Evolutionary conservation across 176 grass and related monocot species (phyloP).

Genomic region (Oryza rufipogon): DNA sequence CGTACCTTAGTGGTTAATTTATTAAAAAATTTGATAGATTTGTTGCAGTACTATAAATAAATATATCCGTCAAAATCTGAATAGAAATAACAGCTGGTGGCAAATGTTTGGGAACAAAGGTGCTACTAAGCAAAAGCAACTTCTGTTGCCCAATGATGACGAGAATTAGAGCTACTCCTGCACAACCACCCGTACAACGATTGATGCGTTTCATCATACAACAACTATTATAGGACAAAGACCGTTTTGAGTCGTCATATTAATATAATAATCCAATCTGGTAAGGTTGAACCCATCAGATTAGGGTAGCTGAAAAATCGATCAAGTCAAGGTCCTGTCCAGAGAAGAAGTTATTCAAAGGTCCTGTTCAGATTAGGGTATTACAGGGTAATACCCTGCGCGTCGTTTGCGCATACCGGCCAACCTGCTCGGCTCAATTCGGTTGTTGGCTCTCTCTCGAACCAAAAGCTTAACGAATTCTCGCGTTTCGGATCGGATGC

Average conservation of each 20-base stretch:
- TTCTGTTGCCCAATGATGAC: neutral
- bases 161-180: neutral
- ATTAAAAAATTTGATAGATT: no score
- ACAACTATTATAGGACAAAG: neutral
- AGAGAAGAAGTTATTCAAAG: neutral
- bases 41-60: no score
- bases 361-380: no score
- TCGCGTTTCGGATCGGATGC: neutral
- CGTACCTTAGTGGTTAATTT: no score
- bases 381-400: neutral
- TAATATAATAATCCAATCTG: neutral
- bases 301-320: neutral
- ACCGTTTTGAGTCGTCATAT: neutral
- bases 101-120: no score
- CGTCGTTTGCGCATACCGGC: neutral
- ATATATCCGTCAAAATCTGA: no score
- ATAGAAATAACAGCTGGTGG: no score
- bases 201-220: neutral
- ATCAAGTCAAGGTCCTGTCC: neutral
- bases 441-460: neutral
- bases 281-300: neutral
- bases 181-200: neutral
- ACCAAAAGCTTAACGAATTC: neutral
- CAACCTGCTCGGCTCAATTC: neutral
- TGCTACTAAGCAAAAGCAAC: no score